Base-by-base conservation (phyloP, 2,329 filamentous ascomycete genomes). In the Venturia aucupariae region DNA sequence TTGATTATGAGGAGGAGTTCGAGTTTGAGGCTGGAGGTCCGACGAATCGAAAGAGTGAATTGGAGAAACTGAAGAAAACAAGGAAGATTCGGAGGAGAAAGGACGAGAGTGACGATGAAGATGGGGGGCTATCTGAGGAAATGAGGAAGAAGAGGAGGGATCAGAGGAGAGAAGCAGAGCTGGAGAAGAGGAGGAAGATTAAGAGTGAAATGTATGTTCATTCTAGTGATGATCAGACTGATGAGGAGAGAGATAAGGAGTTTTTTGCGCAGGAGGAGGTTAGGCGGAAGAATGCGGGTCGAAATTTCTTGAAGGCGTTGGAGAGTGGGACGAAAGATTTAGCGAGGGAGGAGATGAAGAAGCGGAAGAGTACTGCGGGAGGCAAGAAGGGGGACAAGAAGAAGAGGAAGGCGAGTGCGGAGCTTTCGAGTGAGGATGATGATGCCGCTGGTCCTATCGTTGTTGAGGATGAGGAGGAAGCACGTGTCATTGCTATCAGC, bases 191-290 rank as follows among this genome's bases (percentile, higher is more conserved):
- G 60, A 80, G 81, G 39, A 89, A 88, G 72, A 89, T 94, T 77
- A 97, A 97, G 80, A 95, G 90, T 70, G 86, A 87, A 30, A 76
- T 93, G 46, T 93, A 86, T 70, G 89, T 99, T 61, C 84, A 88
- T 65, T 86, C 88, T 44, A 91, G 89, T 68, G 94, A 97, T 72
- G 94, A 97, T 63, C 92, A 96, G 69, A 87, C 84, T n/a, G 91
- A 96, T 71, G 86, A 83, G 41, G 90, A 92, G 59, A 84, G 85
- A 65, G 84, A 90, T 75, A 79, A 73, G 27, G 85, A 84, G 24
- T 97, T 97, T 76, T 97, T 93, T 75, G 86, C 82, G 2, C 81
- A 84, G 19, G 92, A 97, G 75, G 86, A 87, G 73, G 78, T 82
- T 68, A 80, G 88, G 66, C 80, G 89, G 60, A 81, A 84, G 71